Percentiles rank a stretch among this genome's conserved stretches.
Conservation (phyloP, 768 basidiomycete species). For the Russula sp. region DNA sequence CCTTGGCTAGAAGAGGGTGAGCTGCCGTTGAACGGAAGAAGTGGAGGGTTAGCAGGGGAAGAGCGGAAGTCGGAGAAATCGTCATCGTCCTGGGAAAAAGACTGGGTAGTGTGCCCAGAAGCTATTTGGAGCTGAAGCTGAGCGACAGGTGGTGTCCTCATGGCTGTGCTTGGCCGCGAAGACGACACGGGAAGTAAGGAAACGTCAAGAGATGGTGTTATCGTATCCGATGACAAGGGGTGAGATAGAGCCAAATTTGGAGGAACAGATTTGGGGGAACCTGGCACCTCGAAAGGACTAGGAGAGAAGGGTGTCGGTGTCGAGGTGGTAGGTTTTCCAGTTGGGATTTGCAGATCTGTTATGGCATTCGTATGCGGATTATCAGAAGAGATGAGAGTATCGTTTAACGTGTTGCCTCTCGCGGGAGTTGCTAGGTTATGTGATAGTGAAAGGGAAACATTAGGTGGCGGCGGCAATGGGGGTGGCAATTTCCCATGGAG, state of each 20-base stretch:
- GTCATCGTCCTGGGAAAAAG: constrained; percentile 25
- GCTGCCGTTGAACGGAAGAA: not conserved
- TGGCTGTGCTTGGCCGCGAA: not conserved
- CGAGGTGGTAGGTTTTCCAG: not conserved
- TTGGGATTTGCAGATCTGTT: not conserved
- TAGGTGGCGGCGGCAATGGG: constrained; percentile 11
- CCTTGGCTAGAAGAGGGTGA: not conserved
- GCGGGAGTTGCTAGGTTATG: not conserved
- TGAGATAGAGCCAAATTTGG: not conserved
- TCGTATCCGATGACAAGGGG: not conserved
- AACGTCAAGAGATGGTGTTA: constrained; percentile 4
- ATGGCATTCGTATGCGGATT: not conserved
- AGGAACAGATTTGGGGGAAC: not conserved
- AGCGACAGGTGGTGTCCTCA: not conserved
- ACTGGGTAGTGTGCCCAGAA: not conserved
- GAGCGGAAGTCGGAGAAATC: constrained; percentile 49
- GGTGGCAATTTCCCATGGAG: constrained; percentile 25
- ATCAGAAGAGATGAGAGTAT: not conserved
- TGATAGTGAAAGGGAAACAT: not conserved
- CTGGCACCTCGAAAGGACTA: not conserved
- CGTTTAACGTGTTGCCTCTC: not conserved
- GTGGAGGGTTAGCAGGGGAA: constrained; percentile 24
- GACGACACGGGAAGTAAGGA: constrained; percentile 21
- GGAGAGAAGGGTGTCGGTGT: constrained; percentile 1
- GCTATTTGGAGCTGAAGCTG: not conserved